These are phyloP conservation scores for Trichodelitschia bisporula DNA, from an alignment of 495 filamentous ascomycete species.

Conservation along the genomic window DNA sequence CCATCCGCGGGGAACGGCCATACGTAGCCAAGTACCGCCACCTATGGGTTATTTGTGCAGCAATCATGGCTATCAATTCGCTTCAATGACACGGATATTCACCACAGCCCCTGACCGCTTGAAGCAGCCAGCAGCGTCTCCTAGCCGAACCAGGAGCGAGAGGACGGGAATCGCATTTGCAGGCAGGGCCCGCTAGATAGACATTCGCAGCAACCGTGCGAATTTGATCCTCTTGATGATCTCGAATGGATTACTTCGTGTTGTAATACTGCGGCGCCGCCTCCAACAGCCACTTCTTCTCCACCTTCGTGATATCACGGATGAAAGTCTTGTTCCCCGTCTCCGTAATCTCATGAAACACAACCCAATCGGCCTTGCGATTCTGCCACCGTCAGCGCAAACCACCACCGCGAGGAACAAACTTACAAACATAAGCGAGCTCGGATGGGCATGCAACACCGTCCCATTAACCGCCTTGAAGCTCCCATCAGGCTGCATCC, in stretches of 20 bases:
- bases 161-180: too few relatives aligned
- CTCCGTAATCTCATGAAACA: constrained; percentile 90
- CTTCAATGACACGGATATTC: too few relatives aligned
- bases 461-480: constrained; percentile 57
- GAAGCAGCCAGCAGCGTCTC: too few relatives aligned
- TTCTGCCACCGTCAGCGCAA: constrained; percentile 27
- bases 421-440: constrained; percentile 73
- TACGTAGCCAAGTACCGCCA: too few relatives aligned
- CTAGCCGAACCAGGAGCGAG: too few relatives aligned
- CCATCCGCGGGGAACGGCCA: too few relatives aligned
- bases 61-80: too few relatives aligned
- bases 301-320: constrained; percentile 72
- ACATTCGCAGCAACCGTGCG: too few relatives aligned
- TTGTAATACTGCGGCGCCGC: constrained; percentile 73
- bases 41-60: too few relatives aligned
- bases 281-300: constrained; percentile 75
- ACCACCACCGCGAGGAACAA: neutral
- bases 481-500: constrained; percentile 85
- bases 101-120: too few relatives aligned
- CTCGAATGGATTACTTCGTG: constrained; percentile 2
- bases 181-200: too few relatives aligned
- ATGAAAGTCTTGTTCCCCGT: constrained; percentile 79
- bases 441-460: constrained; percentile 71
- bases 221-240: constrained; percentile 2
- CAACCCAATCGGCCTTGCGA: constrained; percentile 90